These are phyloP conservation scores for Globisporangium cystogenes DNA, from an alignment of 352 stramenopile species.

Conservation along the genomic window DNA sequence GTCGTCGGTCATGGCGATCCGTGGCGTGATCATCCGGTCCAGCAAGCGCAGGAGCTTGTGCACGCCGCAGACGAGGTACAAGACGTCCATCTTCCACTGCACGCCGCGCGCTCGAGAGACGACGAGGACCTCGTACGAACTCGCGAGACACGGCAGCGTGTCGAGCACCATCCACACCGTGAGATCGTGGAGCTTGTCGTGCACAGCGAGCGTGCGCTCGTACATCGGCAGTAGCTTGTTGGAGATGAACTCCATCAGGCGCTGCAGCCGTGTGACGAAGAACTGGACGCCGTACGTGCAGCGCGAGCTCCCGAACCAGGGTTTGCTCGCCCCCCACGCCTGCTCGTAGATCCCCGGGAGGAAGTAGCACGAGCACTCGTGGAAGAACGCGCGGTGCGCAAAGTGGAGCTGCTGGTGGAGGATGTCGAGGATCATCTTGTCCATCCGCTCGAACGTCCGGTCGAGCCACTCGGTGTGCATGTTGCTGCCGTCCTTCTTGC, in stretches of 20 bases:
- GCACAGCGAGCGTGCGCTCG: slow-evolving; percentile 46
- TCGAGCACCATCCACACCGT: slow-evolving; percentile 45
- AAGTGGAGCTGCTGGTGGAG: slow-evolving; percentile 50
- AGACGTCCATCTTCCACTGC: slow-evolving; percentile 73
- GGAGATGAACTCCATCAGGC: slow-evolving; percentile 36
- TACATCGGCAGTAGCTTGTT: slow-evolving; percentile 34
- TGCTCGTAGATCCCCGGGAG: slow-evolving; percentile 54
- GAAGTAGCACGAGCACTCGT: slow-evolving; percentile 41
- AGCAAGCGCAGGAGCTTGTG: slow-evolving; percentile 43
- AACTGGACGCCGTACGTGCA: slow-evolving; percentile 60
- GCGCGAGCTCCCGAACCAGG: slow-evolving; percentile 54
- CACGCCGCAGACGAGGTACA: slow-evolving; percentile 60
- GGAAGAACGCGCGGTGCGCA: slow-evolving; percentile 50
- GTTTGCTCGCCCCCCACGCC: slow-evolving; percentile 40
- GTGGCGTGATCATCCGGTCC: slow-evolving; percentile 42
- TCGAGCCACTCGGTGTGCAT: slow-evolving; percentile 67
- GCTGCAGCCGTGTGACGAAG: slow-evolving; percentile 39
- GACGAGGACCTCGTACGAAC: slow-evolving; percentile 39
- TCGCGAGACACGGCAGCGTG: slow-evolving; percentile 29
- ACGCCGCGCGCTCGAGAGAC: slow-evolving; percentile 33
- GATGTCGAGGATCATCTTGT: slow-evolving; percentile 39
- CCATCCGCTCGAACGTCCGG: slow-evolving; percentile 53
- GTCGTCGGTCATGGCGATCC: slow-evolving; percentile 9
- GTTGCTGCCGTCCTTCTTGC: slow-evolving; percentile 13
- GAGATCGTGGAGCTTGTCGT: slow-evolving; percentile 61